Evolutionary conservation across 352 stramenopile genomes (phyloP), one percentile per base, ranked within the genome.

Genomic region (Globisporangium barbulae): DNA sequence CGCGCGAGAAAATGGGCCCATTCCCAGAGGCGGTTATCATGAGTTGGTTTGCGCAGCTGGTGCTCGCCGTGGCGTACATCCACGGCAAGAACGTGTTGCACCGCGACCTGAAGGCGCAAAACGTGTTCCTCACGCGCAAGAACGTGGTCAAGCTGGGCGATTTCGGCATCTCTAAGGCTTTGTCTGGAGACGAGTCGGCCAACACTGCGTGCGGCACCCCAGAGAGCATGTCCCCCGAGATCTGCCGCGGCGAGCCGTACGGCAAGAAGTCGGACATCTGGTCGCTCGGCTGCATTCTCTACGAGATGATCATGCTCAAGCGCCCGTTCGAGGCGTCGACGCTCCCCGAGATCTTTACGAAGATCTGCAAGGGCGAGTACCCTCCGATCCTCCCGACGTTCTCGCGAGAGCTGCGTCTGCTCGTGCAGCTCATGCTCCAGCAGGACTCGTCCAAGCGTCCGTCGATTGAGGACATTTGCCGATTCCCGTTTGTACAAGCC

Each of bases 261-360:
- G 88, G 86, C 35, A 94, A 94, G 49, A 95, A 96, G 69, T 94
- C 83, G 33, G 88, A 96, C 61, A 93, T 96, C 64, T 96, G 88
- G 88, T 93, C 87, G 48, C 82, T 96, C 17, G 88, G 88, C 17
- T 96, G 88, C 65, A 90, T 96, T 25, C 49, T 96, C 62, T 96
- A 96, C 71, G 88, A 96, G 61, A 93, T 95, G 85, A 89, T 91
- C 67, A 96, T 94, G 84, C 74, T 94, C 50, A 81, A 83, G 53
- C 82, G 86, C 21, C 85, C 88, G 12, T 96, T 96, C 57, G 85
- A 96, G 63, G 87, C 83, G 19, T 84, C 80, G 13, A 95, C 79
- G 37, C 64, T 96, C 33, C 81, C 78, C 0, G 86, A 94, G 39
- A 93, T 96, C 65, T 94, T 96, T 61, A 88, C 78, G 44, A 95